Percentiles rank a stretch among this genome's conserved stretches.
Evolutionary conservation across 306 rosid genomes (phyloP).

Genomic region (Glycine tomentella): DNA sequence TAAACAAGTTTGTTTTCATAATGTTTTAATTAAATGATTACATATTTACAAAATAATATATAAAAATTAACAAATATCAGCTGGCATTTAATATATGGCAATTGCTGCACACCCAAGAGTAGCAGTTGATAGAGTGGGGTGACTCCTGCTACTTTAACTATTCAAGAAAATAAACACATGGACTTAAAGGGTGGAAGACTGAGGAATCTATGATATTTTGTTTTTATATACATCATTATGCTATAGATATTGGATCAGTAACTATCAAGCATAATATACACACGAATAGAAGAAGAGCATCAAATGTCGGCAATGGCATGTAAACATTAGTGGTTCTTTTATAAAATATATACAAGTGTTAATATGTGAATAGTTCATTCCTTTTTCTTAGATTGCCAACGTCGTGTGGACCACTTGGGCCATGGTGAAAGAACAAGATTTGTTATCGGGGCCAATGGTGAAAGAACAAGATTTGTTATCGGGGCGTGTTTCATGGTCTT

Average conservation of each 20-base stretch:
- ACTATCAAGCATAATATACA: conserved; percentile 35
- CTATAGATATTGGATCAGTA: conserved; percentile 33
- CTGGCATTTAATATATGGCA: not conserved
- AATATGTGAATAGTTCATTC: conserved; percentile 5
- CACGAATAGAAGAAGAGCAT: not conserved
- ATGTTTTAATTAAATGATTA: not conserved
- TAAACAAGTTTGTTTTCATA: not conserved
- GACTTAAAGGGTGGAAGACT: conserved; percentile 11
- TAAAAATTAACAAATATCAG: not conserved
- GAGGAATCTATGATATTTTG: conserved; percentile 17
- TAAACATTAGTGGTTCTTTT: conserved; percentile 26
- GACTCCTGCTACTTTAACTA: conserved; percentile 28
- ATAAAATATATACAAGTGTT: not conserved
- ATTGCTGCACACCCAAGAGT: conserved; percentile 10
- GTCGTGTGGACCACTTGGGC: conserved; percentile 53
- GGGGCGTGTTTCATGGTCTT: conserved; percentile 20
- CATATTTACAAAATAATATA: not conserved
- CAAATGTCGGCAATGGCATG: conserved; percentile 39
- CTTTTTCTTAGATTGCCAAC: conserved; percentile 28
- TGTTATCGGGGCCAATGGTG: conserved; percentile 35
- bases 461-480: conserved; percentile 26
- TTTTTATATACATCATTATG: conserved; percentile 28
- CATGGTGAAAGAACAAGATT: conserved; percentile 34
- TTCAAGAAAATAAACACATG: conserved; percentile 39
- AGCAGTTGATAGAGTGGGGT: conserved; percentile 22